These are phyloP conservation scores for Aspergillus versicolor DNA, from an alignment of 2,329 filamentous ascomycete species.

Conservation along the genomic window DNA sequence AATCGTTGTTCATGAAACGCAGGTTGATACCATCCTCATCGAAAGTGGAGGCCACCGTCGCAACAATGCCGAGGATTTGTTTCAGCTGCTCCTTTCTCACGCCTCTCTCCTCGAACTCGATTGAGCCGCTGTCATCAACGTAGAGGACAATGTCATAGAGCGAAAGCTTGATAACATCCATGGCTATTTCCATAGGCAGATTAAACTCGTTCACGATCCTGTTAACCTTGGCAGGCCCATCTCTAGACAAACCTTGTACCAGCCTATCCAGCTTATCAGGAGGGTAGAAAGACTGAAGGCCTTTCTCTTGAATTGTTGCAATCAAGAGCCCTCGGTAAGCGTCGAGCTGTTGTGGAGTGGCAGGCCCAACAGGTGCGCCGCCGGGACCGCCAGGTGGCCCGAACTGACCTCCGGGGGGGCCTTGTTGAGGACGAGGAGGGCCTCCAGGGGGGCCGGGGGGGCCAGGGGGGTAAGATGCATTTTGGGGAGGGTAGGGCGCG, in stretches of 20 bases:
- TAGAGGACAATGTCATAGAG: constrained; percentile 64
- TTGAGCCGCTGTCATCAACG: constrained; percentile 69
- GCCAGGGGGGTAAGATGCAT: constrained; percentile 30
- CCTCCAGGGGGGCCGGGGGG: constrained; percentile 17
- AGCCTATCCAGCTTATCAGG: constrained; percentile 46
- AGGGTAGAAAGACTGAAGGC: constrained; percentile 59
- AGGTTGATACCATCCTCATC: constrained; percentile 67
- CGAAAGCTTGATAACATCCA: constrained; percentile 62
- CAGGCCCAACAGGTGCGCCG: constrained; percentile 38
- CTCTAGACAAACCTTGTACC: constrained; percentile 31
- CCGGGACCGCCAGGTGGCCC: constrained; percentile 28
- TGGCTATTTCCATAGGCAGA: constrained; percentile 60
- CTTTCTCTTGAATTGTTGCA: constrained; percentile 59
- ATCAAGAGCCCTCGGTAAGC: constrained; percentile 59
- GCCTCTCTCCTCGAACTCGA: constrained; percentile 67
- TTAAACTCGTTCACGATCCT: constrained; percentile 58
- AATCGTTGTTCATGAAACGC: constrained; percentile 67
- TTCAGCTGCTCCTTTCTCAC: constrained; percentile 66
- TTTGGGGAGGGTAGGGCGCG: constrained; percentile 33
- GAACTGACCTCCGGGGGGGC: constrained; percentile 26
- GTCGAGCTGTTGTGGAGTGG: constrained; percentile 50
- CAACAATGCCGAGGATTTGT: constrained; percentile 62
- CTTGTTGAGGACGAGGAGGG: constrained; percentile 17
- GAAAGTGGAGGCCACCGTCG: constrained; percentile 66
- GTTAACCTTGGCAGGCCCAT: constrained; percentile 49